phyloP scores from a whole-genome alignment of 2,329 filamentous ascomycete species.

The Pyrenochaeta sp. region DNA sequence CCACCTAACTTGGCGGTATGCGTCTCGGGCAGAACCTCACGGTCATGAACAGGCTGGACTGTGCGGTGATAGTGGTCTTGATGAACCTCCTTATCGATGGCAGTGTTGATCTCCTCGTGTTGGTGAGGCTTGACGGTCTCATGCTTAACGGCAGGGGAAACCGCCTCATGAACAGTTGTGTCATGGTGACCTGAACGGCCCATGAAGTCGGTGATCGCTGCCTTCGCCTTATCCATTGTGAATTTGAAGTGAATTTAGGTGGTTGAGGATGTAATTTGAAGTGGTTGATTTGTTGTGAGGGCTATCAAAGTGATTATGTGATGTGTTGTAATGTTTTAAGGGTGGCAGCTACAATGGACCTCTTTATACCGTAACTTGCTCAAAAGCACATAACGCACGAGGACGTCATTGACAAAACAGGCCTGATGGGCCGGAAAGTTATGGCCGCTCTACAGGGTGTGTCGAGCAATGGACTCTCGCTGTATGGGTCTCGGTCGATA shows the following conservation, averaged over 20 bases:
- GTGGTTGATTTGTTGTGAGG: constrained; percentile 1
- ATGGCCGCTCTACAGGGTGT: constrained; percentile 5
- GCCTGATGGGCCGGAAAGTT: constrained; percentile 2
- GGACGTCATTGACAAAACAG: constrained; percentile 35
- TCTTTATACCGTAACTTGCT: constrained; percentile 29
- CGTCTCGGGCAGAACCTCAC: constrained; percentile 67
- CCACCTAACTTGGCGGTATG: constrained; percentile 67
- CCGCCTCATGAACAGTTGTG: constrained; percentile 74
- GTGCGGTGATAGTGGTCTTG: constrained; percentile 77
- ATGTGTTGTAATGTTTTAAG: constrained; percentile 19
- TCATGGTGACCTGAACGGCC: constrained; percentile 69
- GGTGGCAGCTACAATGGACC: constrained; percentile 9
- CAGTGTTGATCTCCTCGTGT: constrained; percentile 69
- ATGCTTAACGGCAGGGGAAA: constrained; percentile 67
- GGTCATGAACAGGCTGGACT: constrained; percentile 68
- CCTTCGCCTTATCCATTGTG: constrained; percentile 70
- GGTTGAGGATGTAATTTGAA: constrained; percentile 3
- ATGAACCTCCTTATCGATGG: constrained; percentile 73
- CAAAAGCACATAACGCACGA: constrained; percentile 16
- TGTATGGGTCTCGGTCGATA: constrained; percentile 13
- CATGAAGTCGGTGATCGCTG: constrained; percentile 68
- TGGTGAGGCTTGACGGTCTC: constrained; percentile 68
- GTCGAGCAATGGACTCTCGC: constrained; percentile 7
- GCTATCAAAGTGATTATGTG: constrained; percentile 7
- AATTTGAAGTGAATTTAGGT: constrained; percentile 7